These are phyloP conservation scores for Cotoneaster glaucophyllus DNA, from an alignment of 306 rosid genomes.

Conservation along the genomic window DNA sequence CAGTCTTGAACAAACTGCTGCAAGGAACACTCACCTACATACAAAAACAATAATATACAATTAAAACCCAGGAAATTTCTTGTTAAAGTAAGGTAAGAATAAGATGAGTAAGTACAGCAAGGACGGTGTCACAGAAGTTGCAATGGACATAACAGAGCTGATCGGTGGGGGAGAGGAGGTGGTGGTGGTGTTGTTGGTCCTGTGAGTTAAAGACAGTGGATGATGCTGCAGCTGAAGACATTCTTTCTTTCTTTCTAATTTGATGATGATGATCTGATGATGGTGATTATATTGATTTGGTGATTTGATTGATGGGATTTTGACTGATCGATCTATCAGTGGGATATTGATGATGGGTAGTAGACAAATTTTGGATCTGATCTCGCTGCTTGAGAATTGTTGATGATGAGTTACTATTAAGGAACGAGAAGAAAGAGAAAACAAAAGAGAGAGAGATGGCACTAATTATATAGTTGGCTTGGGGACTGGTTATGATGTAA, in stretches of 20 bases:
- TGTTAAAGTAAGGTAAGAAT: background rate
- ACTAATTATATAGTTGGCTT: conserved; percentile 3
- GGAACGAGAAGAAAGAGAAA: conserved; percentile 3
- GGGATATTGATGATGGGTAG: conserved; percentile 31
- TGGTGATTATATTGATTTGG: conserved; percentile 12
- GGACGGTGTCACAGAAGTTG: conserved; percentile 90
- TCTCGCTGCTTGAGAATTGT: conserved; percentile 33
- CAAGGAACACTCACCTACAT: conserved; percentile 87
- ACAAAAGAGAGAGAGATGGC: background rate
- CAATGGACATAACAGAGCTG: conserved; percentile 97
- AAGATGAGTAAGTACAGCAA: conserved; percentile 44
- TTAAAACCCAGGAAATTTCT: background rate
- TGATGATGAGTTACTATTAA: conserved; percentile 15
- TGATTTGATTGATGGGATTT: conserved; percentile 79
- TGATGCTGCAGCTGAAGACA: conserved; percentile 12
- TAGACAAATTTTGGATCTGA: conserved; percentile 34
- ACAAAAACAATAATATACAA: background rate
- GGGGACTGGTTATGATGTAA: conserved; percentile 5
- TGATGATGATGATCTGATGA: background rate
- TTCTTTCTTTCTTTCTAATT: background rate
- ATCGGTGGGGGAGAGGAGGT: conserved; percentile 67
- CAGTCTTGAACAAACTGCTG: conserved; percentile 81
- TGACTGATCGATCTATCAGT: conserved; percentile 66
- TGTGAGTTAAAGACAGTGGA: conserved; percentile 63
- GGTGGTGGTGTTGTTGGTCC: conserved; percentile 37